Evolutionary conservation across 768 basidiomycete species (phyloP).

Genomic region (Lactarius tabidus): DNA sequence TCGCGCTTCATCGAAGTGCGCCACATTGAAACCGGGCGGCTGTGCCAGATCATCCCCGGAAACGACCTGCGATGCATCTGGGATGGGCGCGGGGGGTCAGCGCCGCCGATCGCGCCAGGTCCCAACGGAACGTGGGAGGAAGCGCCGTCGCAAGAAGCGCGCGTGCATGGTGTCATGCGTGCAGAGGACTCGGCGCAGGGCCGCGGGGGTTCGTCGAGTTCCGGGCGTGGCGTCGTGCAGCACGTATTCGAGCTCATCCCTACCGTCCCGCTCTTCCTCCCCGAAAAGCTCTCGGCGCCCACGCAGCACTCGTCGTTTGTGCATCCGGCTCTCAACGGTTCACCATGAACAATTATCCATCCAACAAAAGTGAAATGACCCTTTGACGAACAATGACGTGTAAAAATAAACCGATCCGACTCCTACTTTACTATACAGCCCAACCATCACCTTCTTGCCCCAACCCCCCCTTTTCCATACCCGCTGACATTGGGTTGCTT

Average conservation of each 20-base stretch:
- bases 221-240: slow-evolving; percentile 50
- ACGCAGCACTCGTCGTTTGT: slow-evolving; percentile 30
- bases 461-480: too few relatives aligned
- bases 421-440: neutral
- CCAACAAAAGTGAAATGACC: neutral
- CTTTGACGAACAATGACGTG: neutral
- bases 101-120: slow-evolving; percentile 36
- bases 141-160: slow-evolving; percentile 66
- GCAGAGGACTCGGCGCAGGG: slow-evolving; percentile 37
- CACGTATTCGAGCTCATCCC: slow-evolving; percentile 78
- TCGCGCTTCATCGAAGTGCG: slow-evolving; percentile 88
- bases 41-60: slow-evolving; percentile 79
- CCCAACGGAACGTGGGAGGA: slow-evolving; percentile 44
- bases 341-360: slow-evolving; percentile 26
- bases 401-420: neutral
- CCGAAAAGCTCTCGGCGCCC: slow-evolving; percentile 42
- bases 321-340: slow-evolving; percentile 36
- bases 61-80: slow-evolving; percentile 82
- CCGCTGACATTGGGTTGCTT: neutral
- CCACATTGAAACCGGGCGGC: slow-evolving; percentile 72
- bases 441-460: neutral
- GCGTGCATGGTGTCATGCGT: slow-evolving; percentile 86
- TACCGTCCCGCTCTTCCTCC: slow-evolving; percentile 66
- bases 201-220: slow-evolving; percentile 33
- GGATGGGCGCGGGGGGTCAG: slow-evolving; percentile 65